A percentile compares a stretch with the other conserved stretches of the same genome.
These are phyloP conservation scores for Penicillium sp. DNA, from an alignment of 2,329 filamentous ascomycete genomes.

Conservation along the genomic window DNA sequence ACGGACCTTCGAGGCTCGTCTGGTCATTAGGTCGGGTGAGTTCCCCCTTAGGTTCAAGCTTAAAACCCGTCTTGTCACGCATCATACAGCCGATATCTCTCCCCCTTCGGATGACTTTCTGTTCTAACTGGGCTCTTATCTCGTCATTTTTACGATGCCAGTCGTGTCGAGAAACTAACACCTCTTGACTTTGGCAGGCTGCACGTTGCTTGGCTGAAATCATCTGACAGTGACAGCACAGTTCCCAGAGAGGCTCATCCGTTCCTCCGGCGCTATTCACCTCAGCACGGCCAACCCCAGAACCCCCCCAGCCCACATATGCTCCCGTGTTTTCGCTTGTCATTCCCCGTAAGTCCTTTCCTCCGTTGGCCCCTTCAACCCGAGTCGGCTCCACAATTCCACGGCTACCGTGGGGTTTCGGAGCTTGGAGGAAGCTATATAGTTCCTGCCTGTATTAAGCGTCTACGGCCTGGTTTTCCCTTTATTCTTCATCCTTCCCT, in stretches of 20 bases:
- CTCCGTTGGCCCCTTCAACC: constrained; percentile 24
- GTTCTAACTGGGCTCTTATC: neutral
- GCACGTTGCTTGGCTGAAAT: constrained; percentile 17
- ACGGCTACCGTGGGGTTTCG: constrained; percentile 1
- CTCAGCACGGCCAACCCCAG: constrained; percentile 13
- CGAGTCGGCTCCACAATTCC: constrained; percentile 20
- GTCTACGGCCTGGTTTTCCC: neutral
- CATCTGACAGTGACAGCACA: constrained; percentile 4
- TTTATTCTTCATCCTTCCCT: constrained; percentile 2
- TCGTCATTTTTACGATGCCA: neutral
- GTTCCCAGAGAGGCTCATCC: constrained; percentile 33
- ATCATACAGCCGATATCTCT: neutral
- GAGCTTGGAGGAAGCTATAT: constrained; percentile 11
- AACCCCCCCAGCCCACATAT: constrained; percentile 11
- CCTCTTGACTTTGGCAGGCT: neutral
- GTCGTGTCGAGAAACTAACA: neutral
- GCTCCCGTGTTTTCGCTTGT: constrained; percentile 9
- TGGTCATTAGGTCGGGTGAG: constrained; percentile 15
- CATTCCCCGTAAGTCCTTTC: constrained; percentile 24
- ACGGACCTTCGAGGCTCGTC: constrained; percentile 9
- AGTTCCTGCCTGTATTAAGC: constrained; percentile 1
- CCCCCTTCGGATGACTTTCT: constrained; percentile 2
- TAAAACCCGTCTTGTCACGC: neutral
- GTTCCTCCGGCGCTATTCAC: constrained; percentile 39
- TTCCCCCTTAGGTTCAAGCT: constrained; percentile 6